Evolutionary conservation across 805 yeast genomes (phyloP), one percentile per base, ranked within the genome.

Genomic region (Hanseniaspora pseudoguilliermondii): DNA sequence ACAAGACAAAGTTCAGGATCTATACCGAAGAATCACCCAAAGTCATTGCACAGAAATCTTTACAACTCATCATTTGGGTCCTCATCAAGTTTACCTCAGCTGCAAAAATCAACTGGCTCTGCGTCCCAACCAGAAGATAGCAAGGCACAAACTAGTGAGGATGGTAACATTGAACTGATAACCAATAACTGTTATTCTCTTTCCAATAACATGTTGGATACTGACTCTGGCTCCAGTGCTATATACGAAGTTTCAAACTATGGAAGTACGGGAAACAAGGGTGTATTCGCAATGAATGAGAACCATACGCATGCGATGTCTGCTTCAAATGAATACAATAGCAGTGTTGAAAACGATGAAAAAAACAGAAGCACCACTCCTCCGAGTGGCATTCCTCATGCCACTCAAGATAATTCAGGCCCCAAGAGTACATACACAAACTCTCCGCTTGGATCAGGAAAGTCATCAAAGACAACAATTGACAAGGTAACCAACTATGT

Each of bases 401-500:
- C 49, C 15, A 49, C 54, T n/a, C 62, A 60, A 46, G 58, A 57
- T 34, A 54, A 61, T 34, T 57, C 81, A 1, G 70, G 76, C 1
- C 77, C 84, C 0, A 55, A 56, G 44, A 44, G 58, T 7, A 59
- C 64, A 2, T 65, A 63, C 21, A 27, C 49, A 43, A 42, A 47
- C 16, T 25, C 42, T 13, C 29, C 40, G 15, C 11, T 50, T 21
- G 44, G 32, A 18, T 36, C 44, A 13, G 35, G 7, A 5, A 44
- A 16, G 21, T 23, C 13, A 32, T 39, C 10, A 42, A 51, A 27
- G 29, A 5, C 48, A 3, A 48, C 57, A 25, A 18, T 42, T 15
- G 58, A 57, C 23, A 47, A 54, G n/a, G 61, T 57, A 27, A 43
- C 73, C 1, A 74, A 75, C 57, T 76, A 77, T 59, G 88, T 89